Evolutionary conservation across 768 basidiomycete species (phyloP).

Genomic region (Kwoniella newhampshirensis): DNA sequence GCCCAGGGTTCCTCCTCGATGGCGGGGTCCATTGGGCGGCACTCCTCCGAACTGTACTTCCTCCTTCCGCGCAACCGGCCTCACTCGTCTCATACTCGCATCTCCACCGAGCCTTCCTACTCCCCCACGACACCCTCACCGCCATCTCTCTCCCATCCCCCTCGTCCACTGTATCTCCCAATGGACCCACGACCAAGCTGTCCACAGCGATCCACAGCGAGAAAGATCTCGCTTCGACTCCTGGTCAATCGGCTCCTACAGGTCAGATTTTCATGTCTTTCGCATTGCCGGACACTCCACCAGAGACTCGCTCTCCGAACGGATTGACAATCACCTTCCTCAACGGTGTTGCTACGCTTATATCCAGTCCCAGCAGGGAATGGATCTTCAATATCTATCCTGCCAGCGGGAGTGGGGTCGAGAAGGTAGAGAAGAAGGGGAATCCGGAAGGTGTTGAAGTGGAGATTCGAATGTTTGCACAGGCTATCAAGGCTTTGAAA

Average conservation of each 20-base stretch:
- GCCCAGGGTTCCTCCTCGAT: constrained; percentile 72
- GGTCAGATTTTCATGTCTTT: constrained; percentile 45
- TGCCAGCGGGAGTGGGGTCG: constrained; percentile 46
- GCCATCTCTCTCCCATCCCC: constrained; percentile 36
- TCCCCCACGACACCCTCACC: constrained; percentile 75
- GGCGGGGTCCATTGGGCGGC: constrained; percentile 48
- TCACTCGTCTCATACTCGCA: constrained; percentile 66
- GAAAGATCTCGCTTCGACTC: constrained; percentile 14
- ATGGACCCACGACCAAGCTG: constrained; percentile 36
- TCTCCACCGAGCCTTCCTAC: constrained; percentile 68
- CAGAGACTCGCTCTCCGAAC: constrained; percentile 11
- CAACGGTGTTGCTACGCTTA: constrained; percentile 38
- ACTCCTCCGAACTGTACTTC: constrained; percentile 61
- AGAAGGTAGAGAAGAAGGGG: constrained; percentile 56
- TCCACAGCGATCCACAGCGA: constrained; percentile 21
- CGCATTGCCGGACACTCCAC: constrained; percentile 30
- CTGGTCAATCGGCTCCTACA: constrained; percentile 39
- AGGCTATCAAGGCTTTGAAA: constrained; percentile 65
- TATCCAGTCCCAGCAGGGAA: background rate
- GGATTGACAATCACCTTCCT: constrained; percentile 32
- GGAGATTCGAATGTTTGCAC: constrained; percentile 53
- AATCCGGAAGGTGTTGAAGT: constrained; percentile 57
- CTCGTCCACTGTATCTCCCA: constrained; percentile 19
- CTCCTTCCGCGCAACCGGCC: constrained; percentile 58
- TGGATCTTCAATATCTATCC: constrained; percentile 27